phyloP scores from a whole-genome alignment of 140 eudicot genomes.

The Erigeron philadelphicus region DNA sequence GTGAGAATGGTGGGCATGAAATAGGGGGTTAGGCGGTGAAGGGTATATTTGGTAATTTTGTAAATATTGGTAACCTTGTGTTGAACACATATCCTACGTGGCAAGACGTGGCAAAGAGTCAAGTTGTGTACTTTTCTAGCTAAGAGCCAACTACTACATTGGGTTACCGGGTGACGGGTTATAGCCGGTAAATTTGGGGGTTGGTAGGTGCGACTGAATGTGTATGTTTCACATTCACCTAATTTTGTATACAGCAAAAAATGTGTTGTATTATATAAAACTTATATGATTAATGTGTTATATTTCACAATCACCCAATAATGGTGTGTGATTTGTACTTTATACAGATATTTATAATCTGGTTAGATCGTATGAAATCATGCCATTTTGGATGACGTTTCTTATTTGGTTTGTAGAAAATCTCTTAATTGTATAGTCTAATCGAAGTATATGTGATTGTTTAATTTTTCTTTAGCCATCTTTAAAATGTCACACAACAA shows the following conservation, averaged over 20 bases:
- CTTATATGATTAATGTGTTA: too few relatives aligned
- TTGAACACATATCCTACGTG: slow-evolving; percentile 30
- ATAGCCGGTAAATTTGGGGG: slow-evolving; percentile 16
- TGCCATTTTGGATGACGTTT: too few relatives aligned
- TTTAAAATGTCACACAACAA: too few relatives aligned
- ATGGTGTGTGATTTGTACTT: too few relatives aligned
- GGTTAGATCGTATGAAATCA: too few relatives aligned
- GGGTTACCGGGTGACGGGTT: slow-evolving; percentile 33
- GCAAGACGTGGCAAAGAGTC: slow-evolving; percentile 29
- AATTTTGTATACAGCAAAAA: slow-evolving; percentile 1
- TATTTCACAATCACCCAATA: too few relatives aligned
- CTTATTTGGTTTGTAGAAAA: too few relatives aligned
- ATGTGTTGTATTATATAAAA: too few relatives aligned
- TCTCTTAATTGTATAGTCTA: too few relatives aligned
- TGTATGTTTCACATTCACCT: slow-evolving; percentile 16
- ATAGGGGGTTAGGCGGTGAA: slow-evolving; percentile 17
- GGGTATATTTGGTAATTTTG: slow-evolving; percentile 27
- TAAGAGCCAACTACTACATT: slow-evolving; percentile 32
- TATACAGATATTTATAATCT: too few relatives aligned
- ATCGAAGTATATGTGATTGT: too few relatives aligned
- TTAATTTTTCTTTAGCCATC: too few relatives aligned
- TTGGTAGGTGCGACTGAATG: slow-evolving; percentile 14
- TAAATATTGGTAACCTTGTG: slow-evolving; percentile 20
- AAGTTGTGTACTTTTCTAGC: slow-evolving; percentile 1
- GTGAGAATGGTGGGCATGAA: slow-evolving; percentile 34